Evolutionary conservation across 768 basidiomycete genomes (phyloP), one percentile per base, ranked within the genome.

Genomic region (Lepiota subincarnata): DNA sequence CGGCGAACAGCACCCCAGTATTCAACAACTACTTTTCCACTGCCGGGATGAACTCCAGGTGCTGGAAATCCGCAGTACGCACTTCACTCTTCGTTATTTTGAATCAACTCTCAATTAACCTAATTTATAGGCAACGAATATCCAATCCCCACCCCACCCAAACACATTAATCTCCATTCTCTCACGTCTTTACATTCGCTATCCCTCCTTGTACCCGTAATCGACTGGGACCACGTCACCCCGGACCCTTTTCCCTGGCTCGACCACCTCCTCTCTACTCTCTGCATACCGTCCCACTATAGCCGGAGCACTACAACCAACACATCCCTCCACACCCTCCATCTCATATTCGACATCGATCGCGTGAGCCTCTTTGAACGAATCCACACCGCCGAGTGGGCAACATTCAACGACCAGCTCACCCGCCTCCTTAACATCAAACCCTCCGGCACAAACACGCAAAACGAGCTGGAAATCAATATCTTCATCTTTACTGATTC

Each of bases 401-500:
- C 52, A 18, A 53, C 24, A 14, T 44, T 53, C 16, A 46, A 53
- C 13, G 6, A 11, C 31, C 43, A 53, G 6, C 44, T 53, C 52
- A 16, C 36, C 5, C 52, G 52, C 19, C 52, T 53, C 19, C 44
- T 53, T 11, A 37, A 46, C 13, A 19, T 37, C 3, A 24, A 16
- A n/a, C 19, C 34, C 10, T 24, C n/a, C 16, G 18, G 18, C 19
- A 12, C 14, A 6, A 38, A 6, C 24, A 4, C 2, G 35, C 28
- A 43, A 34, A 18, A 7, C 26, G 19, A 37, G 10, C 35, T 47
- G 16, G 35, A 53, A 31, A 53, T 53, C 44, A 53, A 22, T 4
- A 53, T 53, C 5, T 53, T 46, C 44, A 46, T 53, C 24, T 53
- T 46, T 36, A 53, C 43, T n/a, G 52, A 53, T 16, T 28, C 39